Evolutionary conservation across 2,329 filamentous ascomycete genomes (phyloP).

Genomic region (Ceratocystis papillata): DNA sequence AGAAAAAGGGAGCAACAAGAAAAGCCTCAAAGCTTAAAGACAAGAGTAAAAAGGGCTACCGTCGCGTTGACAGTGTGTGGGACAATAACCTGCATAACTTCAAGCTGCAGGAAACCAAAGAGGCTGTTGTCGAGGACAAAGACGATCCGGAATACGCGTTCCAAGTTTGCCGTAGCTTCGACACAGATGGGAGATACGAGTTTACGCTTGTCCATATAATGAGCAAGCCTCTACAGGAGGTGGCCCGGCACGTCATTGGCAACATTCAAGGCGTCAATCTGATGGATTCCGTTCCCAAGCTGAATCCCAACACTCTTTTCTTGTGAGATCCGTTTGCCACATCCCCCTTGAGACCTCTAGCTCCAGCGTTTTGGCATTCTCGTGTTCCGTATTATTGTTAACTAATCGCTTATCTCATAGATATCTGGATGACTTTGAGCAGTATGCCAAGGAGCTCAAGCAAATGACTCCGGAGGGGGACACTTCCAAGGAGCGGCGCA

Average conservation of each 20-base stretch:
- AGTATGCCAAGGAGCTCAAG: constrained; percentile 53
- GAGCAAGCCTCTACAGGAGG: constrained; percentile 65
- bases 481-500: constrained; percentile 37
- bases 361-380: background rate
- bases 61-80: constrained; percentile 45
- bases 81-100: constrained; percentile 41
- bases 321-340: constrained; percentile 35
- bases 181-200: constrained; percentile 59
- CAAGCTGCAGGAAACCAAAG: constrained; percentile 45
- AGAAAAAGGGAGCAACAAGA: background rate
- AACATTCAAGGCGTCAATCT: constrained; percentile 51
- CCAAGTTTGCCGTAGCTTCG: background rate
- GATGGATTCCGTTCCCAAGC: constrained; percentile 64
- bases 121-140: constrained; percentile 35
- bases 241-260: constrained; percentile 36
- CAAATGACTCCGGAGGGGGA: constrained; percentile 34
- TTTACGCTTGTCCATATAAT: constrained; percentile 70
- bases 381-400: background rate
- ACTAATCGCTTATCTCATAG: constrained; percentile 32
- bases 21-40: background rate
- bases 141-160: constrained; percentile 4
- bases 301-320: constrained; percentile 62
- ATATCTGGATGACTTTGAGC: constrained; percentile 67
- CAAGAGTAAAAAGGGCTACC: constrained; percentile 29
- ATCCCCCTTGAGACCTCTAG: background rate